These are phyloP conservation scores for Pythium aristosporum DNA, from an alignment of 352 stramenopile species.

Conservation along the genomic window DNA sequence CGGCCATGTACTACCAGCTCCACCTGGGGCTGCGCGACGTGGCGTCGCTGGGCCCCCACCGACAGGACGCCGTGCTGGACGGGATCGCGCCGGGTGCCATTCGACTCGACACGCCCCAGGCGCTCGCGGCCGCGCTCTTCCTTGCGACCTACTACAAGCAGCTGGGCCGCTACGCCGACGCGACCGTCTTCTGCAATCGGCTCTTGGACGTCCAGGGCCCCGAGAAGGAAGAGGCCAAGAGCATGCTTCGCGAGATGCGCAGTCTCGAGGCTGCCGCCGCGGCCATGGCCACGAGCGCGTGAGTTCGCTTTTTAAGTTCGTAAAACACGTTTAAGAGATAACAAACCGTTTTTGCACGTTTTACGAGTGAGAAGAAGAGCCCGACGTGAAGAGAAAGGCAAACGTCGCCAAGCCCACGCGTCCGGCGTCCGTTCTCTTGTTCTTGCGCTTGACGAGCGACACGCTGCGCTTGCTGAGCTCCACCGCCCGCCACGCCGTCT, in stretches of 20 bases:
- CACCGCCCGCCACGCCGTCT: slow-evolving; percentile 24
- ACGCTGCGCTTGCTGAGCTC: slow-evolving; percentile 12
- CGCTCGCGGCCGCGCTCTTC: slow-evolving; percentile 63
- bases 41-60: slow-evolving; percentile 5
- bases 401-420: slow-evolving; percentile 27
- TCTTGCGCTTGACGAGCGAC: slow-evolving; percentile 38
- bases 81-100: slow-evolving; percentile 30
- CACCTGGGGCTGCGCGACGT: slow-evolving; percentile 53
- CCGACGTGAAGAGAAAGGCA: slow-evolving; percentile 34
- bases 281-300: neutral
- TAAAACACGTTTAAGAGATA: no score
- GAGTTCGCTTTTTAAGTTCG: neutral
- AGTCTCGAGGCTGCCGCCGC: slow-evolving; percentile 46
- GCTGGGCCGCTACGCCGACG: slow-evolving; percentile 47
- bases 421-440: slow-evolving; percentile 11
- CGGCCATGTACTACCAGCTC: slow-evolving; percentile 73
- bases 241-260: slow-evolving; percentile 74
- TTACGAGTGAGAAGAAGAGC: neutral
- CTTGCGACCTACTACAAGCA: slow-evolving; percentile 86
- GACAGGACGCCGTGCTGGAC: neutral
- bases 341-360: neutral
- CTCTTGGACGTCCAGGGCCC: slow-evolving; percentile 75
- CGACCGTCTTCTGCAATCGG: slow-evolving; percentile 73
- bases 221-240: slow-evolving; percentile 84
- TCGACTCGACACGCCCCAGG: slow-evolving; percentile 62